These are phyloP conservation scores for Trichoderma simmonsii DNA, from an alignment of 2,329 filamentous ascomycete genomes.

Conservation along the genomic window DNA sequence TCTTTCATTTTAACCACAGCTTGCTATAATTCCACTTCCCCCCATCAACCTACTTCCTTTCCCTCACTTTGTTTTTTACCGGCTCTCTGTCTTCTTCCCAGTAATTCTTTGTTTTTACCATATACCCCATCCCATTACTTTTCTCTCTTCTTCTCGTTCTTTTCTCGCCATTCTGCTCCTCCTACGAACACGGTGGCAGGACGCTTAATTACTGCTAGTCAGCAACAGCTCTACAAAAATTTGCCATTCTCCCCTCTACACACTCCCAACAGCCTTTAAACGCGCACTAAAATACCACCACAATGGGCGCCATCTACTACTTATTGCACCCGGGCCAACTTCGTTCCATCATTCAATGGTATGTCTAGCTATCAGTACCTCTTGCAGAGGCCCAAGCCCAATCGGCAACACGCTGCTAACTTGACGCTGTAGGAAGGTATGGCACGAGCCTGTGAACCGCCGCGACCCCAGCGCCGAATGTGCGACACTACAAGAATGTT, in stretches of 20 bases:
- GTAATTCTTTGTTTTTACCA: neutral
- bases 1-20: constrained; percentile 11
- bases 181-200: neutral
- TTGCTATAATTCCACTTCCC: constrained; percentile 10
- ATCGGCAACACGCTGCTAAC: constrained; percentile 22
- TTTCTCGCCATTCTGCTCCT: neutral
- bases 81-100: constrained; percentile 6
- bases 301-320: constrained; percentile 67
- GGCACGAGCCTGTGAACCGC: constrained; percentile 90
- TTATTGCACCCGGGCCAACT: constrained; percentile 73
- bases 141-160: neutral
- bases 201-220: neutral
- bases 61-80: neutral
- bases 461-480: constrained; percentile 75
- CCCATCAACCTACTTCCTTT: neutral
- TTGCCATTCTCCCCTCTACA: neutral
- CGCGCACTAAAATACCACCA: constrained; percentile 27
- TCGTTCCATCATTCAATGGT: constrained; percentile 87
- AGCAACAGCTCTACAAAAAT: constrained; percentile 1
- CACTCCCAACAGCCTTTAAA: neutral
- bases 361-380: constrained; percentile 28
- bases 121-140: neutral
- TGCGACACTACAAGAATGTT: constrained; percentile 74
- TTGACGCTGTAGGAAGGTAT: constrained; percentile 70
- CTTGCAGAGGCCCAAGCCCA: neutral